These are phyloP conservation scores for Sonneratia caseolaris DNA, from an alignment of 345 rosid genomes.

Conservation along the genomic window DNA sequence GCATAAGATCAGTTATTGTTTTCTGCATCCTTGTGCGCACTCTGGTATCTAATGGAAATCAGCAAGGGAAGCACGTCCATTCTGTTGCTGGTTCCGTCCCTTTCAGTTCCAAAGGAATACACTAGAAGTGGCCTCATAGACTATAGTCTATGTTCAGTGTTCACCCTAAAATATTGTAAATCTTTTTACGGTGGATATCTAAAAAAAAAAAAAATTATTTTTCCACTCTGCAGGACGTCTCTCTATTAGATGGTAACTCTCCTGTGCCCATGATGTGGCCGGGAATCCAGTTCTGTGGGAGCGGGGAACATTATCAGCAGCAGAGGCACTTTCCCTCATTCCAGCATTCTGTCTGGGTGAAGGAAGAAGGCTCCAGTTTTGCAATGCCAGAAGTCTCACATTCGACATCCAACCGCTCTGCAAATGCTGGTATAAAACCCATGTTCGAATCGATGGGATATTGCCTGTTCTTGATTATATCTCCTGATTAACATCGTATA, in stretches of 20 bases:
- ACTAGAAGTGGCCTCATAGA: not conserved
- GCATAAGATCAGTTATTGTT: too few species aligned
- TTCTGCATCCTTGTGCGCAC: too few species aligned
- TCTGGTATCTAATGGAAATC: not conserved
- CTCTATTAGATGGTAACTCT: conserved; percentile 1
- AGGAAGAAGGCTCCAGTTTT: not conserved
- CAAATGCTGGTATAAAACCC: not conserved
- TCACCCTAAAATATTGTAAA: not conserved
- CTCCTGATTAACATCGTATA: not conserved
- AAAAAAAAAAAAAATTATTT: not conserved
- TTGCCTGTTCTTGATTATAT: not conserved
- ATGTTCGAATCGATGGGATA: not conserved
- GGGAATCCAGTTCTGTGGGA: not conserved
- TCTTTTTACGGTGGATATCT: not conserved
- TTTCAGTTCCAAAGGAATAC: not conserved
- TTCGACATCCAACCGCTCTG: not conserved
- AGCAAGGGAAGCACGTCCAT: not conserved
- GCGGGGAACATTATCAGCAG: not conserved
- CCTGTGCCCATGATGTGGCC: not conserved
- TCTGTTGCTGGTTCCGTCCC: not conserved
- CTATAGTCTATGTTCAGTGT: not conserved
- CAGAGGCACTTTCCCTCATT: not conserved
- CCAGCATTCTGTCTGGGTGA: not conserved
- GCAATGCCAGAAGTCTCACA: not conserved
- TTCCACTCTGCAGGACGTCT: not conserved